Base-by-base conservation (phyloP, 129 eudicot species). In the Lonicera japonica region DNA sequence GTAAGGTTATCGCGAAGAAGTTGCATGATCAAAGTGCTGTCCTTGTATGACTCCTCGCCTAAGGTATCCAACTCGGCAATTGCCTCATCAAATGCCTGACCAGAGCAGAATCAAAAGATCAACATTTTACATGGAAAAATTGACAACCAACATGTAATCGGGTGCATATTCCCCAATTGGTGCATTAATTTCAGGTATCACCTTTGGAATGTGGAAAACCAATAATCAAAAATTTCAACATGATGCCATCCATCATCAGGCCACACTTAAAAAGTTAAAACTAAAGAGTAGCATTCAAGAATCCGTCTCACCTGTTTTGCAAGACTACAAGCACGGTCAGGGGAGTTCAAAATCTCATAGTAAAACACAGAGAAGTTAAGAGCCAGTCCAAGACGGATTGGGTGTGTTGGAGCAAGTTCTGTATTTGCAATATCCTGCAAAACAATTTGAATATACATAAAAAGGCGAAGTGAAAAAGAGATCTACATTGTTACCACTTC, bases 11-110 rank as follows among this genome's bases (percentile, higher is more conserved):
- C 90, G 21, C 90, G 86, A 20, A 84, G 86, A 56, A 84, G 91
- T 72, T 84, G 91, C 91, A 84, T 84, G 25, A 84, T 84, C 84
- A 84, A 72, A 50, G 91, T 84, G 91, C 91, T 84, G 51, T 84
- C 91, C 70, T 84, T 84, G 80, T 85, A 84, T n/a, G 92, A 84
- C 71, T 85, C 94, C 69, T 85, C 94, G 18, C 94, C 94, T 58
- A 85, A 68, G 21, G 94, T 85, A 74, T 85, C 94, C 61, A 85
- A 68, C 71, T 85, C 94, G 39, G 94, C 94, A 56, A 85, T 85
- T 36, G 94, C 94, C 73, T 85, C 94, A 82, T 85, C 94, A 67
- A 85, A 85, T 1, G 94, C 94, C 94, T 85, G 70, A 14, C 25
- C 53, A 69, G 22, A 54, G 21, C 55, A 45, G 51, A 10, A 15